phyloP scores from a whole-genome alignment of 2,329 filamentous ascomycete genomes.

The Macroventuria anomochaeta region DNA sequence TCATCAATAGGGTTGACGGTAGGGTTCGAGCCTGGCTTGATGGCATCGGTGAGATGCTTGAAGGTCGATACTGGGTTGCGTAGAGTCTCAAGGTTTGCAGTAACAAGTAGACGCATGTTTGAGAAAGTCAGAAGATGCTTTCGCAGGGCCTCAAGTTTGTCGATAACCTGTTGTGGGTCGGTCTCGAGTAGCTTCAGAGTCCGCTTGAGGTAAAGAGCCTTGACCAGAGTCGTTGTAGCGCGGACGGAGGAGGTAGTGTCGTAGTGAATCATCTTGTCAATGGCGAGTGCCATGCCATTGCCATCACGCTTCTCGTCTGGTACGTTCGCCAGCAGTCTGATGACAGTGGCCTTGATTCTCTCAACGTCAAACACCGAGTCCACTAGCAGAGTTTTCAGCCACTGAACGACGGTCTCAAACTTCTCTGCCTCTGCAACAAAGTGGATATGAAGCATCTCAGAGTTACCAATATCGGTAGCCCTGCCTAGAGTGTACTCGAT shows the following conservation, averaged over 20 bases:
- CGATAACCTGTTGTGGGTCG: constrained; percentile 77
- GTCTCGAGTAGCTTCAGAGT: constrained; percentile 79
- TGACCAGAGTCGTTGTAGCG: constrained; percentile 82
- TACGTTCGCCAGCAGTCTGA: constrained; percentile 87
- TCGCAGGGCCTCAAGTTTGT: constrained; percentile 78
- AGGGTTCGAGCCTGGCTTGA: constrained; percentile 57
- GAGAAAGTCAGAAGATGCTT: constrained; percentile 78
- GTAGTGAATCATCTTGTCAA: constrained; percentile 79
- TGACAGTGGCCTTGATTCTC: constrained; percentile 66
- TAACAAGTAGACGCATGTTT: constrained; percentile 86
- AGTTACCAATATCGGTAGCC: constrained; percentile 73
- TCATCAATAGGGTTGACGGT: constrained; percentile 74
- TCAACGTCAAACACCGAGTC: constrained; percentile 84
- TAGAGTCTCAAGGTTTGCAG: constrained; percentile 79
- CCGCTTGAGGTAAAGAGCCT: constrained; percentile 84
- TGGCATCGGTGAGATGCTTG: constrained; percentile 64
- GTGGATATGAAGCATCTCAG: constrained; percentile 79
- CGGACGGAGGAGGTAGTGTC: constrained; percentile 77
- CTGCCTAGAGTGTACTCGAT: constrained; percentile 79
- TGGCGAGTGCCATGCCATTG: constrained; percentile 66
- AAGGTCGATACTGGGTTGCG: constrained; percentile 78
- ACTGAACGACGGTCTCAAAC: constrained; percentile 80
- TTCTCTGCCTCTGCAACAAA: constrained; percentile 90
- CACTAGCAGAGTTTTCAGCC: constrained; percentile 86
- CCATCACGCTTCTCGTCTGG: constrained; percentile 91